phyloP scores from a whole-genome alignment of 306 rosid genomes.

The Ammopiptanthus mongolicus region DNA sequence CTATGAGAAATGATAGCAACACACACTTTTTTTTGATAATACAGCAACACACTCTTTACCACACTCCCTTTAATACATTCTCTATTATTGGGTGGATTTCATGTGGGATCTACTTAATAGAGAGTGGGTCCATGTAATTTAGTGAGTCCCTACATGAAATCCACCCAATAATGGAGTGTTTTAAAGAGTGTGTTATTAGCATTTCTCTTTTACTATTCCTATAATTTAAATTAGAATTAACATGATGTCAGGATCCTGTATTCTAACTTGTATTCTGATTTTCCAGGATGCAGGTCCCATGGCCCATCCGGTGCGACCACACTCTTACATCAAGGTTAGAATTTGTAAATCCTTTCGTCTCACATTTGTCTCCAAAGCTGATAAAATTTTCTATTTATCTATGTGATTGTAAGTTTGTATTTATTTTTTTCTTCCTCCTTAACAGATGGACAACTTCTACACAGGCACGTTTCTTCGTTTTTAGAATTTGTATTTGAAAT shows the following conservation, averaged over 20 bases:
- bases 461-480: conserved; percentile 60
- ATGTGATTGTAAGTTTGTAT: conserved; percentile 22
- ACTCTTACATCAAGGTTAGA: conserved; percentile 95
- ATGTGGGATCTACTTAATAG: too few relatives aligned
- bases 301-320: conserved; percentile 99
- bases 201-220: background rate
- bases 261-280: conserved; percentile 24
- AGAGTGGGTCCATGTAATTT: too few relatives aligned
- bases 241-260: background rate
- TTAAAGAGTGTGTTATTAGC: too few relatives aligned
- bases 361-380: background rate
- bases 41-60: too few relatives aligned
- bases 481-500: conserved; percentile 7
- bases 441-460: conserved; percentile 99
- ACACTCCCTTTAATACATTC: too few relatives aligned
- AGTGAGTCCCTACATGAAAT: too few relatives aligned
- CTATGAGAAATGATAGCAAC: too few relatives aligned
- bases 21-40: too few relatives aligned
- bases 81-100: too few relatives aligned
- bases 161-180: too few relatives aligned
- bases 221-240: background rate
- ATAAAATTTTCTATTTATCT: background rate
- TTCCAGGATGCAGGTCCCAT: conserved; percentile 96
- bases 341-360: conserved; percentile 15
- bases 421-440: conserved; percentile 22